A percentile compares a stretch with the other conserved stretches of the same genome.
These are phyloP conservation scores for Citropsis articulata DNA, from an alignment of 345 rosid genomes.

Conservation along the genomic window DNA sequence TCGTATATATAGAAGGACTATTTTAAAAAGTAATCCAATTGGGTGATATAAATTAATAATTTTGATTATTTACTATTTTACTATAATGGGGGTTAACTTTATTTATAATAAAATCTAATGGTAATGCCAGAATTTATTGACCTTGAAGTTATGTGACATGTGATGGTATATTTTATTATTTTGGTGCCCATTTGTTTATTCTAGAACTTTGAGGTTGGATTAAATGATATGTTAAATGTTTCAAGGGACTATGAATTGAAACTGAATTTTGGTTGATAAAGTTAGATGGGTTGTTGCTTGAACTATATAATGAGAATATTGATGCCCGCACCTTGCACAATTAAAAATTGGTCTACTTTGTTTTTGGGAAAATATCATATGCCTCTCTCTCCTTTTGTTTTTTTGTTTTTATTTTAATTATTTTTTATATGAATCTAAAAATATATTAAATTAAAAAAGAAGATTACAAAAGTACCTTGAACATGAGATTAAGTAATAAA, in stretches of 20 bases:
- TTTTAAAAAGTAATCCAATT: not conserved
- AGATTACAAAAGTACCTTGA: too few species aligned
- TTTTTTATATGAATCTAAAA: too few species aligned
- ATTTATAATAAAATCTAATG: not conserved
- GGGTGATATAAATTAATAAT: not conserved
- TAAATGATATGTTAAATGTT: not conserved
- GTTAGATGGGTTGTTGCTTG: not conserved
- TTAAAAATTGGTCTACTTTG: not conserved
- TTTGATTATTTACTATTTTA: not conserved
- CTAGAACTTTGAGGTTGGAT: not conserved
- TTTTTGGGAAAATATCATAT: not conserved
- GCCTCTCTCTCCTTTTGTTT: not conserved
- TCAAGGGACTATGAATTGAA: not conserved
- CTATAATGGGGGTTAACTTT: not conserved
- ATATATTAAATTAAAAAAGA: too few species aligned
- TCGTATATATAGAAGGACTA: not conserved
- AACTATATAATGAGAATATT: not conserved
- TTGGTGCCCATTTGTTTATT: not conserved
- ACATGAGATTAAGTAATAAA: too few species aligned
- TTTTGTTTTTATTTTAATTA: too few species aligned
- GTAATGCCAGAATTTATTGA: constrained; percentile 1
- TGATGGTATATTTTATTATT: not conserved
- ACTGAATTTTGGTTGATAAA: not conserved
- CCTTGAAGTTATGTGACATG: not conserved
- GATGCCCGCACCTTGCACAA: not conserved